Percentiles rank a stretch among this genome's conserved stretches.
Evolutionary conservation across 148 eudicot species (phyloP).

Genomic region (Limonium bicolor): DNA sequence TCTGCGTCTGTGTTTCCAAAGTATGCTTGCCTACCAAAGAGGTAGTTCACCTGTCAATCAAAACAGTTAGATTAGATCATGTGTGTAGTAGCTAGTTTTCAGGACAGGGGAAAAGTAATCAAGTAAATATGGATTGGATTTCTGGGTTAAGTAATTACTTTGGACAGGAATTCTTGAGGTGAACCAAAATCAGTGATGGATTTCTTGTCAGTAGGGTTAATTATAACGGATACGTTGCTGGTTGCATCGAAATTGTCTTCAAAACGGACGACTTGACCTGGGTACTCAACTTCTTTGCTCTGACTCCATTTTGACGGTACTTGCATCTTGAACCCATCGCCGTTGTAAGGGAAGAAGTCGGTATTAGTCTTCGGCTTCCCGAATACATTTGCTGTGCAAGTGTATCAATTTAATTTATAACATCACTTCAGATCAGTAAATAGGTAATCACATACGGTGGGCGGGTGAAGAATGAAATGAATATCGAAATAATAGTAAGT

Average conservation of each 20-base stretch:
- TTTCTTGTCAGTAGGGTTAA: conserved; percentile 82
- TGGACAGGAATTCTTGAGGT: conserved; percentile 77
- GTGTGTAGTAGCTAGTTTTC: no score
- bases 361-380: conserved; percentile 92
- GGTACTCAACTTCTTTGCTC: conserved; percentile 84
- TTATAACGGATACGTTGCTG: conserved; percentile 49
- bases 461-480: no score
- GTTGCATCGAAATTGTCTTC: conserved; percentile 94
- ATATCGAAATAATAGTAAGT: no score
- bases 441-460: no score
- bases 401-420: no score
- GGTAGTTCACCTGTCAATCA: conserved; percentile 55
- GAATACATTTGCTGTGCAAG: conserved; percentile 89
- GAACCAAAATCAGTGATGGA: conserved; percentile 80
- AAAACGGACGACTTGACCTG: conserved; percentile 73
- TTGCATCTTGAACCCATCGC: conserved; percentile 60
- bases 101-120: no score
- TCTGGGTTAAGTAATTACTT: no score
- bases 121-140: neutral
- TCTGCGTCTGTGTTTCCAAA: conserved; percentile 84
- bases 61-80: no score
- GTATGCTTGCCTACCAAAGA: conserved; percentile 85
- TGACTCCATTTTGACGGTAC: conserved; percentile 95
- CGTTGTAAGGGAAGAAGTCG: conserved; percentile 49
- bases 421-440: no score